Conservation (phyloP, 306 rosid species). For the Amphicarpaea edgeworthii region DNA sequence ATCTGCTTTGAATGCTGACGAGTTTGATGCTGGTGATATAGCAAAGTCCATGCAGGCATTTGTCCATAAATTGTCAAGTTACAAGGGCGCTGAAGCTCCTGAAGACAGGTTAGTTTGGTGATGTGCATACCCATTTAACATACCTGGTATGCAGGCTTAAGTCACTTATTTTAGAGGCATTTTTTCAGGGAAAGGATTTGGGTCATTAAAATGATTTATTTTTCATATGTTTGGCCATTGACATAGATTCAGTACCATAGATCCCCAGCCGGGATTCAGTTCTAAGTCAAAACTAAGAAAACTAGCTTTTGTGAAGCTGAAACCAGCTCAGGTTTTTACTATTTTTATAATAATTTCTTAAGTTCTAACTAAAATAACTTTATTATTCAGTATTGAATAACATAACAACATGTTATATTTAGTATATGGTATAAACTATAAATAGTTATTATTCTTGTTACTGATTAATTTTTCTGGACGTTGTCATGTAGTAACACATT, state of each 20-base stretch:
- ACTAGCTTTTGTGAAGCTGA: not conserved
- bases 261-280: not conserved
- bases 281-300: not conserved
- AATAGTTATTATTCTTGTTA: not conserved
- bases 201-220: conserved; percentile 26
- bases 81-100: conserved; percentile 90
- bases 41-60: conserved; percentile 83
- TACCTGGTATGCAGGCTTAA: conserved; percentile 26
- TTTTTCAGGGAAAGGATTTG: conserved; percentile 6
- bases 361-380: not conserved
- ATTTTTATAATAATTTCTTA: not conserved
- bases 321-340: not conserved
- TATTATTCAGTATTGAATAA: not conserved
- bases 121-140: conserved; percentile 8
- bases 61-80: conserved; percentile 84
- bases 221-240: conserved; percentile 29
- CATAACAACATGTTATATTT: conserved; percentile 17
- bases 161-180: not conserved
- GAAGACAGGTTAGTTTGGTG: conserved; percentile 68
- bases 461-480: conserved; percentile 6
- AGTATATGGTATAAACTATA: not conserved
- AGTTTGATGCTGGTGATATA: conserved; percentile 72
- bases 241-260: conserved; percentile 24
- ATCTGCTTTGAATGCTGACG: conserved; percentile 60
- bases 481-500: conserved; percentile 4